Evolutionary conservation across 768 basidiomycete genomes (phyloP), one percentile per base, ranked within the genome.

Genomic region (Hortiboletus flavorubellus): DNA sequence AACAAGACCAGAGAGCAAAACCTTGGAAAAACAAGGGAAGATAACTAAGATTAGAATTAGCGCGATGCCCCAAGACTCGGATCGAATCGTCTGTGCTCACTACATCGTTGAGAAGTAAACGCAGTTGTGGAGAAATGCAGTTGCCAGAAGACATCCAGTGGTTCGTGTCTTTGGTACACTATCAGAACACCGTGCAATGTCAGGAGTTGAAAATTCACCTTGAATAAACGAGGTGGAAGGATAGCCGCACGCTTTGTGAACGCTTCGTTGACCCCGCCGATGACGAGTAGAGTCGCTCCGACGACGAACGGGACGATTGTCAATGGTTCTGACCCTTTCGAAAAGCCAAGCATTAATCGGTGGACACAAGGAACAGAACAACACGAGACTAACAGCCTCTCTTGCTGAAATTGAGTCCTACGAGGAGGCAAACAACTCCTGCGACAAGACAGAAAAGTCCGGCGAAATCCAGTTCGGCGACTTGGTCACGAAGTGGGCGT

Each of bases 1-100:
- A 23, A 30, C n/a, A 21, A 21, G 15, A 30, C 7, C 5, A 15
- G n/a, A 41, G 30, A 11, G 11, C 16, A 44, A 10, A 35, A 65
- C 66, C 67, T 73, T 92, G 89, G 67, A 78, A 92, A 66, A 86
- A 91, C 4, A 91, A 67, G 0, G 89, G 89, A 26, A 92, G 79
- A 64, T 90, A 91, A 67, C 67, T 68, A 21, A 14, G 1, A 34
- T 47, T 5, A 8, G 15, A 35, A 40, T 65, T 6, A 54, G 47
- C 15, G 16, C 15, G 5, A 30, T 16, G 8, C 1, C 23, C 14
- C 1, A 8, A 21, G 8, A 30, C 6, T 35, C 12, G 33, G 12
- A 21, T 23, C 3, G 2, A 5, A 5, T 41, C 8, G n/a, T 30
- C 33, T 2, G 7, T 18, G 23, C 67, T 63, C 43, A 67, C 65